Evolutionary conservation across 2,329 filamentous ascomycete genomes (phyloP).

Genomic region (Ascochyta fabae): DNA sequence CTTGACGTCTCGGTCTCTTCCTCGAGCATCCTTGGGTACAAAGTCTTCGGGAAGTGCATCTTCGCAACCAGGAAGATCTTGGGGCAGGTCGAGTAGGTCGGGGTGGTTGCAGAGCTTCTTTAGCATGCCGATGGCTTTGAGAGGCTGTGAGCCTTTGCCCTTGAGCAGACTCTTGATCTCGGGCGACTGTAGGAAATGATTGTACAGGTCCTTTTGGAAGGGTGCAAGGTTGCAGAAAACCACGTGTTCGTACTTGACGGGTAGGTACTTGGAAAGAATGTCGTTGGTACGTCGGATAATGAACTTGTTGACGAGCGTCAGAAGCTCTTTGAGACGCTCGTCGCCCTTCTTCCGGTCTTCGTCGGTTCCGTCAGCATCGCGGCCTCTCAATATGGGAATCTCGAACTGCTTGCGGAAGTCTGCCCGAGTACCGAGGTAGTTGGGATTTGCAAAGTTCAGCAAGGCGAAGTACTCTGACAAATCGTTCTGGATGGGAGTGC

Average conservation of each 20-base stretch:
- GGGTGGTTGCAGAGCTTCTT: constrained; percentile 99
- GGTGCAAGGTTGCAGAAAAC: constrained; percentile 95
- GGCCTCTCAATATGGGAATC: constrained; percentile 86
- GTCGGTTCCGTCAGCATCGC: constrained; percentile 88
- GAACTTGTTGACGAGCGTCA: constrained; percentile 92
- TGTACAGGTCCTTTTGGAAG: constrained; percentile 93
- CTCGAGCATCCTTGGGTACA: constrained; percentile 83
- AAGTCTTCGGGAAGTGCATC: constrained; percentile 83
- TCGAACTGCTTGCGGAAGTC: constrained; percentile 97
- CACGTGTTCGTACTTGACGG: constrained; percentile 98
- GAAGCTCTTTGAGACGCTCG: constrained; percentile 79
- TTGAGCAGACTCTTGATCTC: constrained; percentile 90
- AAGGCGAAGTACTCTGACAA: constrained; percentile 97
- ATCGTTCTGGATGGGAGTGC: constrained; percentile 97
- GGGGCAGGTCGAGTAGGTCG: constrained; percentile 81
- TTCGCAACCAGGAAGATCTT: constrained; percentile 88
- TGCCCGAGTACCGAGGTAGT: constrained; percentile 82
- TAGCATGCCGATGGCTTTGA: constrained; percentile 94
- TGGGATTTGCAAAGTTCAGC: constrained; percentile 95
- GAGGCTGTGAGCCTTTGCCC: constrained; percentile 92
- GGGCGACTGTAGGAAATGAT: constrained; percentile 94
- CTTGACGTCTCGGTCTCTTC: constrained; percentile 89
- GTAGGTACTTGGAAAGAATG: constrained; percentile 95
- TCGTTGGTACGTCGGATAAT: constrained; percentile 98
- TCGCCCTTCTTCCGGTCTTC: constrained; percentile 82